A percentile compares a stretch with the other conserved stretches of the same genome.
Evolutionary conservation across 495 filamentous ascomycete genomes (phyloP).

Genomic region (Neurospora intermedia): DNA sequence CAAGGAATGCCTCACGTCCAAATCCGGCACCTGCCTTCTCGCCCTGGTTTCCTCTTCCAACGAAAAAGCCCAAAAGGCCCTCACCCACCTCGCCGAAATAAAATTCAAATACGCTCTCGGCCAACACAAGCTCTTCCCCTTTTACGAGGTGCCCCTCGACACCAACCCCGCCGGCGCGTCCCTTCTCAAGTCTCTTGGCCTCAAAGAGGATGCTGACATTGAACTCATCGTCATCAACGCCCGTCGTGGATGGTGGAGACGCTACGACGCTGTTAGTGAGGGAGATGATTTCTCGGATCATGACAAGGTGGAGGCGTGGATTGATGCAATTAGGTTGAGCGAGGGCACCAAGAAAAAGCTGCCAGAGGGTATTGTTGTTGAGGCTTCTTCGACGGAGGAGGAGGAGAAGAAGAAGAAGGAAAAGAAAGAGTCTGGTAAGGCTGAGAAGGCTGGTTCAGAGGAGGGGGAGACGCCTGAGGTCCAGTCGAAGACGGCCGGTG

Average conservation of each 20-base stretch:
- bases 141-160: conserved; percentile 56
- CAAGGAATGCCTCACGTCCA: conserved; percentile 60
- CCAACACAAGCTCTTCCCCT: conserved; percentile 64
- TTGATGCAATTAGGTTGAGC: conserved; percentile 78
- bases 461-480: conserved; percentile 7
- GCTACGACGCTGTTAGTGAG: conserved; percentile 33
- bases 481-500: conserved; percentile 12
- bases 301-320: conserved; percentile 64
- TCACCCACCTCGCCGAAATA: conserved; percentile 61
- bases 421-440: too few species aligned
- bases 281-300: conserved; percentile 42
- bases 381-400: conserved; percentile 41
- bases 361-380: conserved; percentile 55
- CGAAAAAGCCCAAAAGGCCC: conserved; percentile 44
- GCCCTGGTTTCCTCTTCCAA: conserved; percentile 52
- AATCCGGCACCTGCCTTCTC: conserved; percentile 77
- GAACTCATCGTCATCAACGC: conserved; percentile 78
- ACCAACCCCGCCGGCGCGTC: conserved; percentile 45
- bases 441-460: too few species aligned
- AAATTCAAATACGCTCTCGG: conserved; percentile 57
- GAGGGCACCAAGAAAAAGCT: conserved; percentile 74
- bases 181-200: conserved; percentile 50
- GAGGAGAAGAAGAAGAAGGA: conserved; percentile 8
- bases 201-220: conserved; percentile 35
- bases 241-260: conserved; percentile 75